Evolutionary conservation across 805 yeast species (phyloP), one percentile per base, ranked within the genome.

Genomic region (Myxozyma sirexii): DNA sequence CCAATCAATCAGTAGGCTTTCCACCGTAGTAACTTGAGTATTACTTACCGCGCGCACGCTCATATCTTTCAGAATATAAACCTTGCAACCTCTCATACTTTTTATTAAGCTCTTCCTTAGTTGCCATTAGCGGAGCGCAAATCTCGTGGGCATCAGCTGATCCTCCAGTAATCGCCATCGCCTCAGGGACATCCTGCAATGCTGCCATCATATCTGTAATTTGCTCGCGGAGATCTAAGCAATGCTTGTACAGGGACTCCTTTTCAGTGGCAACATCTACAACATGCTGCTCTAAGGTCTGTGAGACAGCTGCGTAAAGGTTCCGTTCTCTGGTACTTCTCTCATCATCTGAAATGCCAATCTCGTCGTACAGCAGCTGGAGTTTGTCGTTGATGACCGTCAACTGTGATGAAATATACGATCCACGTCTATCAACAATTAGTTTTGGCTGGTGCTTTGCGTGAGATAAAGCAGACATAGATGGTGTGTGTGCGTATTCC

Each of bases 201-300:
- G 69, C 68, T 12, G 57, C 52, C 37, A 68, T 55, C 71, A 70
- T 71, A 21, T 52, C 27, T 37, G 44, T 46, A n/a, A 70, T 27
- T 23, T 55, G 53, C 41, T 54, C 52, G 45, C 66, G 65, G 13
- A 65, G 49, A 1, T 60, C 65, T 4, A 53, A 31, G 56, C 74
- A 72, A n/a, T 64, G 53, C 19, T 38, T 41, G 6, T 49, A 41
- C 27, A 70, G 26, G 4, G 41, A 44, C 33, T 72, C 73, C 17
- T 70, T 63, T 54, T 72, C 75, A 13, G 63, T 53, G 4, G 65
- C 46, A 2, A 70, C 73, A 12, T 56, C 61, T 6, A 56, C 37
- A 17, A 72, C 68, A 37, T 72, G 71, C n/a, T 65, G 61, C 27
- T 70, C 71, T n/a, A 72, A 61, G 24, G 68, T 67, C 26, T 61